Evolutionary conservation across 1,284 basidiomycete genomes (phyloP).

Genomic region (Tilletia caries): DNA sequence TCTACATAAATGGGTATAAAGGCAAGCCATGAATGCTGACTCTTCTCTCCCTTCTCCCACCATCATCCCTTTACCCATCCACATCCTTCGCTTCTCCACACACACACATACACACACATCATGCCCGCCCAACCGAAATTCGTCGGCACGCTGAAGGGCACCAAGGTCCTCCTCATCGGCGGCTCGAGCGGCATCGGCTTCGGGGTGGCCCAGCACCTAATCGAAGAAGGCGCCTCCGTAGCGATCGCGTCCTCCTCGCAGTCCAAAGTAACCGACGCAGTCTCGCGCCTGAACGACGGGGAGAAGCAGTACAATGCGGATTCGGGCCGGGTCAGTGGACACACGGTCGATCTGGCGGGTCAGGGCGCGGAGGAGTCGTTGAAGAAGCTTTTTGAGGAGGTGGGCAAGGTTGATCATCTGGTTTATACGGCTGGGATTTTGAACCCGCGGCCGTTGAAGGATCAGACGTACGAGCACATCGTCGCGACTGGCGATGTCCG

Average conservation of each 20-base stretch:
- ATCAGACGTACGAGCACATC: slow-evolving; percentile 23
- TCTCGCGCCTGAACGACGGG: slow-evolving; percentile 24
- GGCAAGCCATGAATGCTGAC: too few relatives aligned
- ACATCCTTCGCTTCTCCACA: too few relatives aligned
- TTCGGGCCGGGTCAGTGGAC: slow-evolving; percentile 20
- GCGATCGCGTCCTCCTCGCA: slow-evolving; percentile 24
- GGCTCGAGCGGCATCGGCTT: slow-evolving; percentile 34
- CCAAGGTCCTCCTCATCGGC: slow-evolving; percentile 27
- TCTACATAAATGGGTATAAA: too few relatives aligned
- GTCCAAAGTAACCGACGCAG: slow-evolving; percentile 18
- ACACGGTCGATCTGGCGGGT: slow-evolving; percentile 26
- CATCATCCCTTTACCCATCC: too few relatives aligned
- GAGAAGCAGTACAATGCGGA: slow-evolving; percentile 30
- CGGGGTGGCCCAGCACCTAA: slow-evolving; percentile 25
- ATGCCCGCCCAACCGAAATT: slow-evolving; percentile 7
- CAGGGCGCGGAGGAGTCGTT: slow-evolving; percentile 17
- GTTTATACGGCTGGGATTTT: slow-evolving; percentile 31
- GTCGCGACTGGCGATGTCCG: slow-evolving; percentile 21
- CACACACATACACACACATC: background rate
- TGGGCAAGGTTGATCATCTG: slow-evolving; percentile 30
- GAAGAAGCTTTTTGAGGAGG: slow-evolving; percentile 22
- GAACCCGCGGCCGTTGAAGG: slow-evolving; percentile 14
- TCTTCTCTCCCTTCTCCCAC: too few relatives aligned
- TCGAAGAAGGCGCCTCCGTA: slow-evolving; percentile 34
- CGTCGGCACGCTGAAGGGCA: background rate